These are phyloP conservation scores for Jasminum sambac DNA, from an alignment of 257 asterid genomes.

Conservation along the genomic window DNA sequence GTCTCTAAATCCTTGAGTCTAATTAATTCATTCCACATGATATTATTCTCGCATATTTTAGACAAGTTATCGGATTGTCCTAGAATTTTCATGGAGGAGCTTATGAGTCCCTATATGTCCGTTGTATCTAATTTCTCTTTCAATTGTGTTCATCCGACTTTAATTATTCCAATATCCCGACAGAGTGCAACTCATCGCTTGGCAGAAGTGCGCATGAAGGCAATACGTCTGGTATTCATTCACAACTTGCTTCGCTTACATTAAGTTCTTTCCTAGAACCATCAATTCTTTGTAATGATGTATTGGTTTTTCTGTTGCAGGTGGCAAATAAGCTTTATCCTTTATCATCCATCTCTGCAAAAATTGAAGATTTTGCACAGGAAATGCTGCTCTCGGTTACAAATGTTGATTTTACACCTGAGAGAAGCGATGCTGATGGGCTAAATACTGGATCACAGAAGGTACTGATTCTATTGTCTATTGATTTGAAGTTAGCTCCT, in stretches of 20 bases:
- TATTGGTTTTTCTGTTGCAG: conserved; percentile 39
- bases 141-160: conserved; percentile 33
- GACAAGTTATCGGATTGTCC: conserved; percentile 14
- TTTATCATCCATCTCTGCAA: conserved; percentile 64
- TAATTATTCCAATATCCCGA: conserved; percentile 24
- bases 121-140: conserved; percentile 15
- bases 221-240: conserved; percentile 86
- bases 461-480: conserved; percentile 38
- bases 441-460: conserved; percentile 43
- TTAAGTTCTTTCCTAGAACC: conserved; percentile 14
- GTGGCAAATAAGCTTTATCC: conserved; percentile 98
- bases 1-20: neutral
- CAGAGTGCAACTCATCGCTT: conserved; percentile 88
- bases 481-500: neutral
- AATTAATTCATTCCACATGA: neutral
- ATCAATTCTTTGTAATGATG: conserved; percentile 1
- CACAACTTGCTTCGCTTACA: conserved; percentile 19
- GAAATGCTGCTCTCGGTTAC: conserved; percentile 75
- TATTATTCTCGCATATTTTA: neutral
- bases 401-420: conserved; percentile 38
- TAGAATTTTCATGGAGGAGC: conserved; percentile 15
- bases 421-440: conserved; percentile 49
- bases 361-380: conserved; percentile 82
- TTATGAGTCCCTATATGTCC: neutral
- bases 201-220: conserved; percentile 99